Evolutionary conservation across 805 yeast genomes (phyloP), one percentile per base, ranked within the genome.

Genomic region (Kluyveromyces siamensis): DNA sequence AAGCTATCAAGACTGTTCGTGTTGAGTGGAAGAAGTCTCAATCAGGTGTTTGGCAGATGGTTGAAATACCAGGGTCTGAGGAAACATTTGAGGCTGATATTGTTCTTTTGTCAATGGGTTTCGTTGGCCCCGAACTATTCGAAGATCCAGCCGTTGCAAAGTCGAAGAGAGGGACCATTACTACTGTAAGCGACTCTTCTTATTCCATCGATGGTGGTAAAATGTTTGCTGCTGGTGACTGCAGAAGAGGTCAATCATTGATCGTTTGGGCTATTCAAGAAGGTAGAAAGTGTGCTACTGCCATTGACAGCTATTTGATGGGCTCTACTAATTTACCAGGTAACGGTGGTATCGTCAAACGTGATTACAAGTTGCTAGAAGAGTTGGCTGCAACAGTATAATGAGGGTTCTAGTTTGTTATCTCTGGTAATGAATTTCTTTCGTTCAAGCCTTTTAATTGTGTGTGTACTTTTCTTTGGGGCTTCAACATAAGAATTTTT

Each of bases 241-340:
- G 98, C 73, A 85, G 99, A 76, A 83, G 98, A 72, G 99, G 99
- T 27, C 99, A 91, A 74, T 87, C 96, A 2, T 79, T 91, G 68
- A 91, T 91, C 67, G 99, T 91, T 48, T 93, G 98, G 98, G 99
- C 98, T 72, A 91, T 91, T 59, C 98, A 93, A 72, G 99, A 91
- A 72, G 99, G 99, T 57, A 83, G 98, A 74, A 96, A 91, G 71
- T 89, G 96, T 79, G 99, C 99, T 37, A 78, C 96, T 57, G 89
- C 87, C 59, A 95, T 91, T 54, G 99, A 91, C 65, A 67, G 73
- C 57, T 85, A 68, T 67, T 74, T 91, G 66, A 80, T 82, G 81
- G 90, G 91, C 25, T 69, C 77, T 53, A 77, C 96, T 18, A 77
- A 85, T 62, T 76, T 93, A 60, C 98, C 99, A 52, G 96, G 96